Evolutionary conservation across 352 stramenopile species (phyloP).

Genomic region (Thraustochytrium striatum): DNA sequence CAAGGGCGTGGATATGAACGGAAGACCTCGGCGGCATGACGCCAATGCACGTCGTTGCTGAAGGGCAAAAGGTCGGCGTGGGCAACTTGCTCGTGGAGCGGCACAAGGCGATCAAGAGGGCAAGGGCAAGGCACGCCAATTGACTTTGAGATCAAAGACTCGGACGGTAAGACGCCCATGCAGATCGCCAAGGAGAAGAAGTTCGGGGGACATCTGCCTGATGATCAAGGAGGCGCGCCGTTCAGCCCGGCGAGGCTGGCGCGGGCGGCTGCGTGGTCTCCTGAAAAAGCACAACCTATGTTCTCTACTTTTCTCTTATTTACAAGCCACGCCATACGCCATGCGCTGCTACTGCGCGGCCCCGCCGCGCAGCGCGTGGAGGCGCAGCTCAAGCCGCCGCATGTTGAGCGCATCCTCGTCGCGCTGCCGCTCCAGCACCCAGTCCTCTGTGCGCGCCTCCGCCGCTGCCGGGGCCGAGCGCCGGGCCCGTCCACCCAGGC

Average conservation of each 20-base stretch:
- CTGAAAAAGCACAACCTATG: neutral
- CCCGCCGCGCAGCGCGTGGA: neutral
- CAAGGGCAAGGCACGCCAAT: conserved; percentile 3
- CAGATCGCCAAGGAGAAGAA: conserved; percentile 49
- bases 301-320: neutral
- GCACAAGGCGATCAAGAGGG: conserved; percentile 42
- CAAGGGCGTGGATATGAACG: conserved; percentile 21
- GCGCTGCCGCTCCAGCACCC: neutral
- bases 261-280: conserved; percentile 21
- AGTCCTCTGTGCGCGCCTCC: too few relatives aligned
- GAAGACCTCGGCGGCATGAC: conserved; percentile 45
- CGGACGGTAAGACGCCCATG: conserved; percentile 24
- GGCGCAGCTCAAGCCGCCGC: neutral
- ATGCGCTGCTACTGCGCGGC: neutral
- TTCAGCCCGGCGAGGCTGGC: conserved; percentile 26
- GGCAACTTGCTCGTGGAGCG: conserved; percentile 47
- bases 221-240: conserved; percentile 43
- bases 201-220: conserved; percentile 21
- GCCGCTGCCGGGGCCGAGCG: too few relatives aligned
- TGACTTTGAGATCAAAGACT: conserved; percentile 39
- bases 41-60: conserved; percentile 21
- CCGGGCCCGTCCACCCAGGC: too few relatives aligned
- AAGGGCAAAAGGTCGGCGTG: conserved; percentile 29
- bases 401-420: conserved; percentile 37
- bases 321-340: neutral